These are phyloP conservation scores for Marasmius fiardii DNA, from an alignment of 1,284 basidiomycete genomes.

Conservation along the genomic window DNA sequence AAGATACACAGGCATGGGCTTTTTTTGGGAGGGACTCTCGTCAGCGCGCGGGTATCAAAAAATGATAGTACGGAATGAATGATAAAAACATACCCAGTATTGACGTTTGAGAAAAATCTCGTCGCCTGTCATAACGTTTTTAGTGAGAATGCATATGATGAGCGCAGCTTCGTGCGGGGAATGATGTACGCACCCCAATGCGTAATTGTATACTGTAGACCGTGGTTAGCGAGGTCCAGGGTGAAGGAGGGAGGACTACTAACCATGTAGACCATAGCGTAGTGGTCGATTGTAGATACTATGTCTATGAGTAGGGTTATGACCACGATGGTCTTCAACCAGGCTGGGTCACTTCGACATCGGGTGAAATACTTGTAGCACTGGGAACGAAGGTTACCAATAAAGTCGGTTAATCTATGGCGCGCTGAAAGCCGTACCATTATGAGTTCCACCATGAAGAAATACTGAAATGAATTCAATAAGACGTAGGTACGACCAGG, in stretches of 20 bases:
- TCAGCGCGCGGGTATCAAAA: too few species aligned
- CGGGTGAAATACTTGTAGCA: background rate
- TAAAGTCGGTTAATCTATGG: too few species aligned
- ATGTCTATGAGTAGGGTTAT: background rate
- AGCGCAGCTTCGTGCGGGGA: too few species aligned
- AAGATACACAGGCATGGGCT: background rate
- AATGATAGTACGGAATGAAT: background rate
- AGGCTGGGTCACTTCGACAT: background rate
- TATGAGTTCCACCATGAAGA: conserved; percentile 1
- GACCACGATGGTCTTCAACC: background rate
- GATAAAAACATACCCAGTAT: conserved; percentile 1
- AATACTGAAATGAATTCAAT: background rate
- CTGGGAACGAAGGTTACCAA: background rate
- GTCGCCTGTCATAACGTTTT: background rate
- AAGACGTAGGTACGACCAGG: background rate
- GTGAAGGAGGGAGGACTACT: background rate
- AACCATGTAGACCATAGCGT: background rate
- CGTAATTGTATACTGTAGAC: background rate
- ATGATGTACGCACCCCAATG: background rate
- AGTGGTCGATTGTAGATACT: background rate
- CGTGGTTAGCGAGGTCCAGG: too few species aligned
- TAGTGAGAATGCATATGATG: background rate
- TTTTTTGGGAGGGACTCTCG: background rate
- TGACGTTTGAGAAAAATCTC: background rate
- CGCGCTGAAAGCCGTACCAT: background rate